Base-by-base conservation (phyloP, 23 red algal genomes). In the Agarophyton chilense region DNA sequence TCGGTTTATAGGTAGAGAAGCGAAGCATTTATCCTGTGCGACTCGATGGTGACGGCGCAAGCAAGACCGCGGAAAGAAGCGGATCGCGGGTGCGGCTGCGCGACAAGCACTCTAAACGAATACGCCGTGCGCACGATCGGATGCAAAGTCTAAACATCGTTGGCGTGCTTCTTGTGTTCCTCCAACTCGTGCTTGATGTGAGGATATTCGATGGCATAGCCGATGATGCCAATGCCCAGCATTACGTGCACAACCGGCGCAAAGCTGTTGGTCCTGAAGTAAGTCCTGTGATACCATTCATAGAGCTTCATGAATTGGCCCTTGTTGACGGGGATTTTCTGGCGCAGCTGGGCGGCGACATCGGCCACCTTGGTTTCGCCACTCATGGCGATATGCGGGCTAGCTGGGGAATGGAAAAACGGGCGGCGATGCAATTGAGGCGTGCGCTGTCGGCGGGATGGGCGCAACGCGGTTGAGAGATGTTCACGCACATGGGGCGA, bases 181-280 rank as follows among this genome's bases (percentile, higher is more conserved):
- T 91, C 88, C 47, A 90, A 43, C 82, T 96, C 86, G 60, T 96
- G 82, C 57, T 90, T 90, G 68, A 96, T 78, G 72, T 96, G 94
- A 55, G 94, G 87, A 60, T 96, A 96, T 56, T 96, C 94, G 28
- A 91, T 87, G 24, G 88, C 67, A 52, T 96, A 96, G 49, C 94
- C 94, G 26, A 91, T 92, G 46, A 85, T 72, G 29, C 87, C 87
- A 31, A 87, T 79, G 8, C 43, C 76, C 46, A 96, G 19, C 94
- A 96, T 96, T 11, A 73, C 73, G 88, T 96, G 94, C 33, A 91
- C 70, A 35, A 96, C 79, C 16, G 94, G 94, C 45, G 68, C 62
- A 67, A 92, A 81, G 78, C 82, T 51, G 63, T 46, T 46, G 31
- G 87, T 32, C 40, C 31, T 72, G 87, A 96, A 85, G 54, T 96